Base-by-base conservation (phyloP, 306 rosid genomes). In the Castanea sativa region DNA sequence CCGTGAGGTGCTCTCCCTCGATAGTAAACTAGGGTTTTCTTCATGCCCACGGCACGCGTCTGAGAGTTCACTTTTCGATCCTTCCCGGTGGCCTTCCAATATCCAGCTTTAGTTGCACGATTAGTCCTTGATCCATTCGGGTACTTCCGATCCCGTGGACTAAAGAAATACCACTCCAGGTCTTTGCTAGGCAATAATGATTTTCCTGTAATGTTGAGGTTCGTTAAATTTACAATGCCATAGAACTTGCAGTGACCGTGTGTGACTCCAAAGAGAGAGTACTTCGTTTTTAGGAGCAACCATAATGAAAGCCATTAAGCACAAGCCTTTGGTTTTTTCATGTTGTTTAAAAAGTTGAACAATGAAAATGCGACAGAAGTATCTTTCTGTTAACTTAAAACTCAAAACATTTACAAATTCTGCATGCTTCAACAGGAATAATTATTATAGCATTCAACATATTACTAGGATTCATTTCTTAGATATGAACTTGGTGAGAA, bases 21-120 rank as follows among this genome's bases (percentile, higher is more conserved):
- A 78, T 94, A 94, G 69, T 92, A 94, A 85, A 94, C 98, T 76
- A 94, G 88, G 83, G 98, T 94, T 90, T 94, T 94, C 87, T 94
- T 94, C 97, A 79, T 91, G 1, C 98, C 98, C 18, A 94, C 97
- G 0, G 93, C 80, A 0, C 92, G 82, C 8, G 83, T n/a, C 64
- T 86, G 91, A 0, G 97, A 94, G 52, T 91, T 91, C 53, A 94
- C 97, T 57, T 92, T 94, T 19, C 98, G 69, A 72, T 94, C 97
- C 73, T 94, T 94, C 12, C 98, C 98, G 0, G 98, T 94, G 0
- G 98, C 98, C 81, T 94, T 94, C 98, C 98, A 94, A 53, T 94
- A 94, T 38, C 98, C 98, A 1, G 90, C 90, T 81, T 91, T 94
- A 0, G 98, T 94, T 51, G 98, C 98, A 3, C 98, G 87, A 33